Base-by-base conservation (phyloP, 345 rosid genomes). In the Diplotaxis tenuifolia region DNA sequence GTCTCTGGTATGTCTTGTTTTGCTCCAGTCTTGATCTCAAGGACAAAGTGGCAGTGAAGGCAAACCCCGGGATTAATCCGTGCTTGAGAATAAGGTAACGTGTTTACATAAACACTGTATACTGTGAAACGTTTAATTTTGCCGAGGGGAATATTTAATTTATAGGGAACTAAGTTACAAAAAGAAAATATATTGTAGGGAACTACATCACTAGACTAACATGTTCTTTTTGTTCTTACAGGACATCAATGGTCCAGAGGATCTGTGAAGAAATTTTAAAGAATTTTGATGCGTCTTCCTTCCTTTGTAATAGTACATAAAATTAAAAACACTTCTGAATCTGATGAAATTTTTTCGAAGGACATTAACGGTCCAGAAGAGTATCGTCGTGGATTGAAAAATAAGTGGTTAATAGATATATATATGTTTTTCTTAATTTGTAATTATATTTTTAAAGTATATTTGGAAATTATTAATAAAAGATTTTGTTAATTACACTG, bases 231-330 rank as follows among this genome's bases (percentile, higher is more conserved):
- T 27, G n/a, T 57, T 40, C 52, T 60, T 66, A 28, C 82, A 93
- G 94, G 91, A 86, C 28, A 87, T 90, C 69, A 86, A 77, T 54
- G 88, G 86, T 77, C 88, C 89, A 3, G 85, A 67, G 70, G 97
- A 87, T 79, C 80, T 91, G 65, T 93, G 74, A 84, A 79, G 57
- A 61, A 28, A 25, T 15, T 36, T 36, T 10, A 20, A 52, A 3
- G 40, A 9, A 23, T 12, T 21, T 25, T 72, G 42, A 19, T 54
- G 21, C 21, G 15, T 72, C 61, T 16, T 50, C 38, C 25, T 31
- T 32, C 31, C 12, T 72, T 55, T 15, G 15, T 23, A n/a, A n/a
- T 47, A 20, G 1, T 20, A 45, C 9, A 60, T 7, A 16, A 49
- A 32, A 45, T 47, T 7, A 16, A 49, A 32, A 45, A 2, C 34